A percentile compares a stretch with the other conserved stretches of the same genome.
Evolutionary conservation across 257 asterid genomes (phyloP).

Genomic region (Marsdenia floribunda): DNA sequence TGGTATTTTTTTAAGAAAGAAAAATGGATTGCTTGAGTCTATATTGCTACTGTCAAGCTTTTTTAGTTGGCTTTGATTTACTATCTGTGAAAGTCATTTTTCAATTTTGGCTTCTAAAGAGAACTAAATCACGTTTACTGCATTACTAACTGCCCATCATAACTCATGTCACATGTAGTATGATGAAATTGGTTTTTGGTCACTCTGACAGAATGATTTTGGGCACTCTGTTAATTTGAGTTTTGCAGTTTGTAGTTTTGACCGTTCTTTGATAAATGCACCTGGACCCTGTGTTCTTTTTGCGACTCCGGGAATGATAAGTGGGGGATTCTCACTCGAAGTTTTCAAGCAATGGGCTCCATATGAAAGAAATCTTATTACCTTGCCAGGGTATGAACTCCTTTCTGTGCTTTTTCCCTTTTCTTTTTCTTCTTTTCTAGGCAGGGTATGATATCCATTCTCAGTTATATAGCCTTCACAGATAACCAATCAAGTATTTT

Average conservation of each 20-base stretch:
- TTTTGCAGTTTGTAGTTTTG: conserved; percentile 66
- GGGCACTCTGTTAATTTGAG: conserved; percentile 12
- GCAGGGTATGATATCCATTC: neutral
- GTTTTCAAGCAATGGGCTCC: conserved; percentile 98
- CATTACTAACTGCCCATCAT: neutral
- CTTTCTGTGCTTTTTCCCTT: conserved; percentile 1
- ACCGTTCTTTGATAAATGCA: conserved; percentile 72
- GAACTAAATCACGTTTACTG: neutral
- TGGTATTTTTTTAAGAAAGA: neutral
- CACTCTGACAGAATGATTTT: neutral
- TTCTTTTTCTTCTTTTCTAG: neutral
- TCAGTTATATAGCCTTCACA: neutral
- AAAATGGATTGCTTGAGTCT: neutral
- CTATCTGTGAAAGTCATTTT: neutral
- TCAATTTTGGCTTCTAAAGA: neutral
- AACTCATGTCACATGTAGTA: neutral
- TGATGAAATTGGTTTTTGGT: neutral
- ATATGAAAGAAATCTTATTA: conserved; percentile 61
- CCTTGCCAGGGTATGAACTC: conserved; percentile 72
- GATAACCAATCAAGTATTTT: neutral
- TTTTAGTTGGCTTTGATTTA: neutral
- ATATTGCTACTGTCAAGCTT: neutral
- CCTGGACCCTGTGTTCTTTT: conserved; percentile 95
- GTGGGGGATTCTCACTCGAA: conserved; percentile 92
- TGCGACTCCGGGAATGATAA: conserved; percentile 96